Conservation (phyloP, 2,329 filamentous ascomycete genomes). For the Scortechinia acanthostroma region DNA sequence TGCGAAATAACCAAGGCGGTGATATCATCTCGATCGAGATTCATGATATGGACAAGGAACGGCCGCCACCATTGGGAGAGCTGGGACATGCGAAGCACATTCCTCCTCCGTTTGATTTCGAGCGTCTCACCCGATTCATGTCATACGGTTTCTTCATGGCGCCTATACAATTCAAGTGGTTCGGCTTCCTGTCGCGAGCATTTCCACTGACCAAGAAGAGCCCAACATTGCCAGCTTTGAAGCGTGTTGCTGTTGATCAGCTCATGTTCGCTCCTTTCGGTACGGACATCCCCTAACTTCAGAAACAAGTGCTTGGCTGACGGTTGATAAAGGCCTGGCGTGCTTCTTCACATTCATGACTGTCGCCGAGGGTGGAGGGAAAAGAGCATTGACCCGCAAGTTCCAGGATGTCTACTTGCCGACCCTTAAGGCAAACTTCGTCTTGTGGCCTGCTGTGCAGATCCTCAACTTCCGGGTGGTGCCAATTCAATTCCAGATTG, state of each 20-base stretch:
- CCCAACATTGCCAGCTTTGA: constrained; percentile 72
- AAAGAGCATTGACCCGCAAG: constrained; percentile 72
- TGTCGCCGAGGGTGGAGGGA: constrained; percentile 82
- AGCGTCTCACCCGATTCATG: constrained; percentile 91
- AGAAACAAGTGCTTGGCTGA: background rate
- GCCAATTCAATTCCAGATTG: constrained; percentile 92
- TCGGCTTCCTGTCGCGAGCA: constrained; percentile 70
- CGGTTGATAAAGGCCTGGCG: constrained; percentile 52
- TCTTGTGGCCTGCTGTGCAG: constrained; percentile 92
- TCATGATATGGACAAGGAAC: constrained; percentile 77
- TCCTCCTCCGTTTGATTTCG: constrained; percentile 80
- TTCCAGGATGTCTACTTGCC: constrained; percentile 89
- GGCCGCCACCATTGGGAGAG: constrained; percentile 57
- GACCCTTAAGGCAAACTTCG: constrained; percentile 88
- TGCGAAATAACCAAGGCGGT: constrained; percentile 40
- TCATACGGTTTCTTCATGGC: constrained; percentile 95
- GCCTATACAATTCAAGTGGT: constrained; percentile 92
- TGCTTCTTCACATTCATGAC: constrained; percentile 97
- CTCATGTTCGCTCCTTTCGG: constrained; percentile 85
- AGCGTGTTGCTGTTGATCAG: constrained; percentile 88
- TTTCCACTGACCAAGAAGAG: constrained; percentile 80
- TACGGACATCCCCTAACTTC: constrained; percentile 21
- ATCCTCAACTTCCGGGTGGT: constrained; percentile 93
- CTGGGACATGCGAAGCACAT: constrained; percentile 40
- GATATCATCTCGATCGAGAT: constrained; percentile 81